Evolutionary conservation across 2,329 filamentous ascomycete species (phyloP), one percentile per base, ranked within the genome.

Genomic region (Exserohilum rostratum): DNA sequence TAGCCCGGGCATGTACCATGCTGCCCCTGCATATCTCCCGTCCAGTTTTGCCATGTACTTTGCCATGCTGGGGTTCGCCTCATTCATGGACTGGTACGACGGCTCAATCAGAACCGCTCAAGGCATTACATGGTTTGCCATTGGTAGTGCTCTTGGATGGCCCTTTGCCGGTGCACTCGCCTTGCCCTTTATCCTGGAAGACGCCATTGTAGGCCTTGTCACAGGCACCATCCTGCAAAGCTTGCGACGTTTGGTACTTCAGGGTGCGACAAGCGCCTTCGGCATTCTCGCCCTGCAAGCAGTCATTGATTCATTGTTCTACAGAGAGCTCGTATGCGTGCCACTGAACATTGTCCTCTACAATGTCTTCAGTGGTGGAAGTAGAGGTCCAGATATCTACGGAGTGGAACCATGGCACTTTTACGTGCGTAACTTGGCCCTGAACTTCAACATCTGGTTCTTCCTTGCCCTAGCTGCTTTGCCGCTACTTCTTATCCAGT

Each of bases 361-460:
- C 82, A 99, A 99, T 72, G 86, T 99, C 38, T 93, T 99, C 71
- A 90, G 90, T 6, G 87, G 86, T 6, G 84, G 85, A 0, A 90
- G 87, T 29, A 83, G 82, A 70, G 95, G 93, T 0, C 95, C 95
- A 0, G 85, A 96, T 50, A 90, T 99, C 31, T 99, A 97, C 68
- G 95, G 95, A 39, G 96, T 91, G 0, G 95, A 99, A 76, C 91
- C 93, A 1, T 98, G 93, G 95, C 89, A 93, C 48, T 99, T 97
- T 73, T 99, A 99, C 76, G 82, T 96, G 65, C 90, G 90, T 66
- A 99, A 99, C 67, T 79, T 99, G 38, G 79, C 89, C 13, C 82
- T 99, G 54, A 99, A 99, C 78, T 99, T 98, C 81, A 96, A 98
- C 71, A 77, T 96, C 42, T 98, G 93, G 91, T 93, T 97, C 65